A percentile compares a stretch with the other conserved stretches of the same genome.
phyloP scores from a whole-genome alignment of 2,329 filamentous ascomycete species.

The Exophiala alcalophila region DNA sequence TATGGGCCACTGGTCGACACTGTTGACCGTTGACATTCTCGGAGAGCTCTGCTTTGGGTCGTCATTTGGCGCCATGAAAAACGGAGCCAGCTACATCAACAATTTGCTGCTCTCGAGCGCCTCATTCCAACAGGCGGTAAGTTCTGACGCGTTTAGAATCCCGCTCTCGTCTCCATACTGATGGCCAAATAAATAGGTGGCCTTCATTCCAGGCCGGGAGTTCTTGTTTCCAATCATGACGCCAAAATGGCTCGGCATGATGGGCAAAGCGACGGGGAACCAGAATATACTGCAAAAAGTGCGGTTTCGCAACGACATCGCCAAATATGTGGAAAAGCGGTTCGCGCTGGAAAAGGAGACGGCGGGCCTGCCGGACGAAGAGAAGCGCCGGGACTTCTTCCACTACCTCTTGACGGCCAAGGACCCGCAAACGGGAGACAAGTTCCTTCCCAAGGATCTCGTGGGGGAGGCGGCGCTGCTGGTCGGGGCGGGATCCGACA shows the following conservation, averaged over 20 bases:
- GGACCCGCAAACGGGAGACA: slow-evolving; percentile 45
- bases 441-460: slow-evolving; percentile 16
- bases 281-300: slow-evolving; percentile 11
- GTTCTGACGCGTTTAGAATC: background rate
- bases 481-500: slow-evolving; percentile 38
- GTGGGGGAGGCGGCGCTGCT: slow-evolving; percentile 19
- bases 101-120: slow-evolving; percentile 32
- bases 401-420: slow-evolving; percentile 48
- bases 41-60: slow-evolving; percentile 45
- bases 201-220: slow-evolving; percentile 14
- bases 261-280: slow-evolving; percentile 3
- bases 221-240: slow-evolving; percentile 13
- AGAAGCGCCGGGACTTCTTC: slow-evolving; percentile 46
- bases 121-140: slow-evolving; percentile 10
- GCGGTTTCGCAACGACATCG: slow-evolving; percentile 10
- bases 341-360: slow-evolving; percentile 33
- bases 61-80: slow-evolving; percentile 41
- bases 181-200: slow-evolving; percentile 5
- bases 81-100: slow-evolving; percentile 46
- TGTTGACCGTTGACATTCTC: slow-evolving; percentile 53
- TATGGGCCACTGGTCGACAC: slow-evolving; percentile 46
- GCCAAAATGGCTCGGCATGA: background rate
- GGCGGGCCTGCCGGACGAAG: slow-evolving; percentile 37
- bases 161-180: background rate
- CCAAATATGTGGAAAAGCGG: slow-evolving; percentile 34